phyloP scores from a whole-genome alignment of 2,329 filamentous ascomycete species.

The Fusarium fujikuroi region DNA sequence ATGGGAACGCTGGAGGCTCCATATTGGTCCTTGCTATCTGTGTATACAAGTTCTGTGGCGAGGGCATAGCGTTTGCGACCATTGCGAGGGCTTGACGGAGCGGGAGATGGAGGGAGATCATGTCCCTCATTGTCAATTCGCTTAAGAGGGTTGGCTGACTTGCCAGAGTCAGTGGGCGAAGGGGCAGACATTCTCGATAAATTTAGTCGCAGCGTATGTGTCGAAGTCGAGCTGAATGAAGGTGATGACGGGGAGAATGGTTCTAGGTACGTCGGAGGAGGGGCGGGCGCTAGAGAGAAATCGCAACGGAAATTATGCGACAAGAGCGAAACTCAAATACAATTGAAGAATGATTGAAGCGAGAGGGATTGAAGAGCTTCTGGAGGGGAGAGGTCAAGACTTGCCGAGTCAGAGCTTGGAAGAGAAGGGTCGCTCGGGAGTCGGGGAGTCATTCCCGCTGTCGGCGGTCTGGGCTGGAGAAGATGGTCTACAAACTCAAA shows the following conservation, averaged over 20 bases:
- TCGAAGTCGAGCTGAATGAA: background rate
- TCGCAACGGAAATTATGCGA: background rate
- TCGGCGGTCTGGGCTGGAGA: conserved; percentile 42
- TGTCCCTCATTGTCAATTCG: conserved; percentile 84
- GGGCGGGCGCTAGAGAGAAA: background rate
- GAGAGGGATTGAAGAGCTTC: conserved; percentile 13
- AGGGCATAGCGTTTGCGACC: conserved; percentile 88
- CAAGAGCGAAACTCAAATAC: background rate
- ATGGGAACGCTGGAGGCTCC: conserved; percentile 96
- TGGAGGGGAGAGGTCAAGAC: conserved; percentile 12
- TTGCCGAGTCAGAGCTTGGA: conserved; percentile 25
- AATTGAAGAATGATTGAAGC: conserved; percentile 11
- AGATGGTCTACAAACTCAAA: conserved; percentile 4
- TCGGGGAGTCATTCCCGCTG: conserved; percentile 45
- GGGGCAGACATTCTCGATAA: conserved; percentile 37
- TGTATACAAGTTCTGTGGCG: conserved; percentile 96
- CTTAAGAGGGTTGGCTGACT: conserved; percentile 56
- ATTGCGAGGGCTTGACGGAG: conserved; percentile 88
- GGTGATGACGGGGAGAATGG: conserved; percentile 2
- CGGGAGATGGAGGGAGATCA: conserved; percentile 88
- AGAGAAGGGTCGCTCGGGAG: conserved; percentile 36
- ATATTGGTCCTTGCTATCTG: conserved; percentile 96
- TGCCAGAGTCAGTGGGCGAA: conserved; percentile 45
- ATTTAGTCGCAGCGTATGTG: background rate
- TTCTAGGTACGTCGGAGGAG: background rate